Evolutionary conservation across 2,329 filamentous ascomycete species (phyloP).

Genomic region (Colletotrichum acutatum): DNA sequence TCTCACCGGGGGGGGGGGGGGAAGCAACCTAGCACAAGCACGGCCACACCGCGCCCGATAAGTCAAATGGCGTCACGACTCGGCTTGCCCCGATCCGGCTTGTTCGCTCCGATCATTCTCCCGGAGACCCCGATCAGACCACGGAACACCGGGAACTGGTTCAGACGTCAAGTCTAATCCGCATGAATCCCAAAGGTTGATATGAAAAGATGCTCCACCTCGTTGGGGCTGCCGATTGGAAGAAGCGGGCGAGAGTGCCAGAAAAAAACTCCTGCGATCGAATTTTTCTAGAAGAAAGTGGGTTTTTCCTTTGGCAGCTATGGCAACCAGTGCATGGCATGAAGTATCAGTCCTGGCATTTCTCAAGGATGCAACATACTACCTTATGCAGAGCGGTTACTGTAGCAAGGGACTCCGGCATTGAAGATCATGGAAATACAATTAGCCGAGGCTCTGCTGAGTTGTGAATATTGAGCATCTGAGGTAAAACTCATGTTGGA

Average conservation of each 20-base stretch:
- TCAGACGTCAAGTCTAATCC: neutral
- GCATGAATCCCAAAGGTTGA: neutral
- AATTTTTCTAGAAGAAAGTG: constrained; percentile 9
- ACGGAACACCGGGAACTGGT: no score
- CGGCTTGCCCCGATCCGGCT: neutral
- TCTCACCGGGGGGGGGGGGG: neutral
- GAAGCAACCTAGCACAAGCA: neutral
- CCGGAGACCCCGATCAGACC: neutral
- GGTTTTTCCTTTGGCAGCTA: neutral
- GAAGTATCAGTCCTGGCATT: no score
- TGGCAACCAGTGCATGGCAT: neutral
- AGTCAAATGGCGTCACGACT: constrained; percentile 12
- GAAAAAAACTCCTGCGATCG: neutral
- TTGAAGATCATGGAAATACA: no score
- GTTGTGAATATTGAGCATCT: no score
- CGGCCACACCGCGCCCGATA: neutral
- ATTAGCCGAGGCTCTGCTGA: no score
- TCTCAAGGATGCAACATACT: no score
- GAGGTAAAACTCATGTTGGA: no score
- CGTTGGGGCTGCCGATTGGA: neutral
- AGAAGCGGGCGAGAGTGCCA: no score
- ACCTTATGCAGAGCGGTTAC: no score
- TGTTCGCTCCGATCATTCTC: neutral
- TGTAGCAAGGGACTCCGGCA: no score
- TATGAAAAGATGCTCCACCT: neutral